Percentiles rank a stretch among this genome's conserved stretches.
These are phyloP conservation scores for Geoglossum glabrum DNA, from an alignment of 495 filamentous ascomycete species.

Conservation along the genomic window DNA sequence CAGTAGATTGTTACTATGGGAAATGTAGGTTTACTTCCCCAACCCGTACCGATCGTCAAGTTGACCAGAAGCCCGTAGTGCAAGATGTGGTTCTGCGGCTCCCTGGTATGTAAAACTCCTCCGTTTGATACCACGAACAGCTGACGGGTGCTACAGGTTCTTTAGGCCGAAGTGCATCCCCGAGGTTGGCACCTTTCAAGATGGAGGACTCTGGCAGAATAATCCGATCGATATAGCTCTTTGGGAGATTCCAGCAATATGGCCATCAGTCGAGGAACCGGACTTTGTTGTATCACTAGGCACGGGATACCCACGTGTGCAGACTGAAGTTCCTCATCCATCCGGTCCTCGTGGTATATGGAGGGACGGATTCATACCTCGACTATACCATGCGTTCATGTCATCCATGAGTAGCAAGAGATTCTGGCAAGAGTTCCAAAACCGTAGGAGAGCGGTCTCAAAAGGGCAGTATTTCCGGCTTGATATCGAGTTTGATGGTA, in stretches of 20 bases:
- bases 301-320: slow-evolving; percentile 11
- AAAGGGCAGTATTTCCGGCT: slow-evolving; percentile 6
- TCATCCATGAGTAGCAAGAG: slow-evolving; percentile 12
- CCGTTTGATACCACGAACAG: not conserved
- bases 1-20: slow-evolving; percentile 6
- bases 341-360: not conserved
- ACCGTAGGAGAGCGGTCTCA: slow-evolving; percentile 7
- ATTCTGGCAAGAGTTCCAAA: slow-evolving; percentile 11
- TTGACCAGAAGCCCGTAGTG: slow-evolving; percentile 5
- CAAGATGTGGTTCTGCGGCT: slow-evolving; percentile 10
- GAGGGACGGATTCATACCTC: slow-evolving; percentile 2
- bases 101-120: slow-evolving; percentile 8
- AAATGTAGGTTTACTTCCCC: slow-evolving; percentile 4
- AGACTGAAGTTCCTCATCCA: not conserved
- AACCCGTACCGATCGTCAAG: too few relatives aligned
- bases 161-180: slow-evolving; percentile 16
- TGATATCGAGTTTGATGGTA: slow-evolving; percentile 5
- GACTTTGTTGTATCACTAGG: slow-evolving; percentile 19
- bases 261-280: slow-evolving; percentile 11
- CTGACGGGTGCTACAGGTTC: not conserved
- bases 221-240: slow-evolving; percentile 16
- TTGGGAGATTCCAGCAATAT: slow-evolving; percentile 15
- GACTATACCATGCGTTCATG: slow-evolving; percentile 9
- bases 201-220: slow-evolving; percentile 19
- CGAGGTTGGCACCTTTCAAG: slow-evolving; percentile 19